Evolutionary conservation across 768 basidiomycete species (phyloP).

Genomic region (Kwoniella sp.): DNA sequence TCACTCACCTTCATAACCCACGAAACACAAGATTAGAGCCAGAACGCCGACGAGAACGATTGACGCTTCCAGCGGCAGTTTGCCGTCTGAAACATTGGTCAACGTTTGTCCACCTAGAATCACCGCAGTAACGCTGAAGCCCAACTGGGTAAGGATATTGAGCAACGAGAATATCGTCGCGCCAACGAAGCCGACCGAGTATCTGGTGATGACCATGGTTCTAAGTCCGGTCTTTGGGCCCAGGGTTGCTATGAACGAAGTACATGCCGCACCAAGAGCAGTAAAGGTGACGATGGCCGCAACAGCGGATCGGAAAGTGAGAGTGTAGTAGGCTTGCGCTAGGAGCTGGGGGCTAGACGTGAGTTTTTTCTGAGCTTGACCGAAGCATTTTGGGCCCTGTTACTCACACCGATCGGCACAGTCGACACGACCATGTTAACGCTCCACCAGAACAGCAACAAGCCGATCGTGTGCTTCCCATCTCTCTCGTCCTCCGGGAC

Average conservation of each 20-base stretch:
- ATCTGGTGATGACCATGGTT: conserved; percentile 58
- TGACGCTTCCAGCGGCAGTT: conserved; percentile 60
- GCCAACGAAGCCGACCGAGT: conserved; percentile 59
- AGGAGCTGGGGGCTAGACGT: conserved; percentile 45
- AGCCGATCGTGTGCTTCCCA: conserved; percentile 54
- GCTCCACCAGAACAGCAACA: conserved; percentile 56
- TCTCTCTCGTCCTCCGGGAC: conserved; percentile 62
- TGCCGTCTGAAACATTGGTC: conserved; percentile 59
- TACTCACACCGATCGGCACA: conserved; percentile 60
- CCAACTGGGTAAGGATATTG: conserved; percentile 64
- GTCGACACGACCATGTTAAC: conserved; percentile 61
- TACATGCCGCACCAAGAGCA: conserved; percentile 58
- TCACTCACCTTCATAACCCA: conserved; percentile 32
- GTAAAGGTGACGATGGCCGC: conserved; percentile 61
- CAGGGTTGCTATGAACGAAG: conserved; percentile 63
- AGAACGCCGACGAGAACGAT: conserved; percentile 58
- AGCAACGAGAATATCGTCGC: conserved; percentile 61
- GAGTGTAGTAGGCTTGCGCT: conserved; percentile 60
- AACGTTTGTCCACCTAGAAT: conserved; percentile 63
- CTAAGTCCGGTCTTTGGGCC: conserved; percentile 63
- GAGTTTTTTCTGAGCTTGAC: not conserved
- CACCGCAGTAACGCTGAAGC: conserved; percentile 61
- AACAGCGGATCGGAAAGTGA: conserved; percentile 60
- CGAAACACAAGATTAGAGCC: conserved; percentile 38
- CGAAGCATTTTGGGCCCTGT: too few relatives aligned